Conservation (phyloP, 2,329 filamentous ascomycete species). For the Teratosphaeria viscida region DNA sequence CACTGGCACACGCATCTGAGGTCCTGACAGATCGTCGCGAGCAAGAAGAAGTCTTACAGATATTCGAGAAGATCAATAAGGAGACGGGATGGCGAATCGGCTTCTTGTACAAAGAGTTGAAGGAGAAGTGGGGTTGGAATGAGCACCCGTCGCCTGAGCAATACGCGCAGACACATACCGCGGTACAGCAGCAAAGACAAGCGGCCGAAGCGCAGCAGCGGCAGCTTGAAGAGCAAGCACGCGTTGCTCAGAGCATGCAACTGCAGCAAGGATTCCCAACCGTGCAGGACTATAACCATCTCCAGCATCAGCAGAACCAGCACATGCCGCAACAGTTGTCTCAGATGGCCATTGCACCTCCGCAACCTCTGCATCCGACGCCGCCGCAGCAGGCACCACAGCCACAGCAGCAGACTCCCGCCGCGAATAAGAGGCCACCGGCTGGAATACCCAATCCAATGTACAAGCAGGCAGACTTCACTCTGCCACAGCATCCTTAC, state of each 20-base stretch:
- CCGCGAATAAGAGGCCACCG: constrained; percentile 25
- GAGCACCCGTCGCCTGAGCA: constrained; percentile 31
- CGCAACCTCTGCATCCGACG: background rate
- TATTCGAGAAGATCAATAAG: constrained; percentile 63
- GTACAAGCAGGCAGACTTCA: constrained; percentile 63
- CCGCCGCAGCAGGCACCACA: constrained; percentile 14
- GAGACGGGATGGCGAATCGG: constrained; percentile 71
- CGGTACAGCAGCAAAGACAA: constrained; percentile 14
- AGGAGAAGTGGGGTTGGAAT: constrained; percentile 67
- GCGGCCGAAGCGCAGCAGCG: constrained; percentile 18
- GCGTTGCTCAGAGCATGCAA: constrained; percentile 9
- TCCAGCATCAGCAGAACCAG: constrained; percentile 11
- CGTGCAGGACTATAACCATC: background rate
- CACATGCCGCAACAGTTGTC: background rate
- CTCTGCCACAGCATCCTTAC: constrained; percentile 68
- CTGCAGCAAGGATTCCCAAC: constrained; percentile 8
- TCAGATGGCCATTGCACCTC: background rate
- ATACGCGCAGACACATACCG: constrained; percentile 26
- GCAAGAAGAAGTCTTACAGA: constrained; percentile 69
- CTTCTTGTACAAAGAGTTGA: constrained; percentile 62
- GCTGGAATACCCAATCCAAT: constrained; percentile 58
- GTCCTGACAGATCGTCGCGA: constrained; percentile 58
- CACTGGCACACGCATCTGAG: constrained; percentile 66
- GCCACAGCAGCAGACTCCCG: constrained; percentile 12
- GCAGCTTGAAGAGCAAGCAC: constrained; percentile 19